These are phyloP conservation scores for Cryoendolithus antarcticus DNA, from an alignment of 2,329 filamentous ascomycete species.

Conservation along the genomic window DNA sequence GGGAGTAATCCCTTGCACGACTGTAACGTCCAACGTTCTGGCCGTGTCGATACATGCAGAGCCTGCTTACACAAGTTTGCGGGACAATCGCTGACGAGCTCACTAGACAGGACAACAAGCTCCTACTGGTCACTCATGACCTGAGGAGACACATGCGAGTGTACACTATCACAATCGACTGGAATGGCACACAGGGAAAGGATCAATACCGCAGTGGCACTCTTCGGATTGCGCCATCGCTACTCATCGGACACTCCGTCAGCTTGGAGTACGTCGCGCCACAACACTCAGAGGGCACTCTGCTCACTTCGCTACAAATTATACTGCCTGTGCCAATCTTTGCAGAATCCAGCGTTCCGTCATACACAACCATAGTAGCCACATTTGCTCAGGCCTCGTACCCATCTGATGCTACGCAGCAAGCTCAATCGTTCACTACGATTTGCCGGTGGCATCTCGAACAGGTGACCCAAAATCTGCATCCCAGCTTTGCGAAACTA, in stretches of 20 bases:
- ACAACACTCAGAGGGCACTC: constrained; percentile 14
- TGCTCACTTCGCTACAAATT: constrained; percentile 15
- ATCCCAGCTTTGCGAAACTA: constrained; percentile 26
- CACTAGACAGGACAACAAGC: constrained; percentile 31
- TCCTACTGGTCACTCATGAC: constrained; percentile 57
- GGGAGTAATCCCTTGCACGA: too few species aligned
- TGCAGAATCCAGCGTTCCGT: constrained; percentile 32
- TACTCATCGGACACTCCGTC: constrained; percentile 17
- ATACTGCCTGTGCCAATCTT: constrained; percentile 41
- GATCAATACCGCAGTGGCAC: constrained; percentile 13
- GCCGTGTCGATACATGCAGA: too few species aligned
- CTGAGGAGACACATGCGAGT: constrained; percentile 60
- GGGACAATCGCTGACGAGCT: too few species aligned
- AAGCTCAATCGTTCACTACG: constrained; percentile 57
- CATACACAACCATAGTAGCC: constrained; percentile 48
- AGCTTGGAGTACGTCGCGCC: constrained; percentile 14
- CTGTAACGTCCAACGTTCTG: too few species aligned
- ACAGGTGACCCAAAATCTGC: constrained; percentile 29
- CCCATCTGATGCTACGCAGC: constrained; percentile 35
- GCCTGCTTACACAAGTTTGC: too few species aligned
- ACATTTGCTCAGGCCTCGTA: constrained; percentile 49
- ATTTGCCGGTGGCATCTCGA: constrained; percentile 72
- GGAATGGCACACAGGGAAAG: constrained; percentile 42
- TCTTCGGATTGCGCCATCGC: constrained; percentile 8
- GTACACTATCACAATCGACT: constrained; percentile 61